Percentiles rank a stretch among this genome's conserved stretches.
These are phyloP conservation scores for Curvularia hawaiiensis DNA, from an alignment of 2,329 filamentous ascomycete species.

Conservation along the genomic window DNA sequence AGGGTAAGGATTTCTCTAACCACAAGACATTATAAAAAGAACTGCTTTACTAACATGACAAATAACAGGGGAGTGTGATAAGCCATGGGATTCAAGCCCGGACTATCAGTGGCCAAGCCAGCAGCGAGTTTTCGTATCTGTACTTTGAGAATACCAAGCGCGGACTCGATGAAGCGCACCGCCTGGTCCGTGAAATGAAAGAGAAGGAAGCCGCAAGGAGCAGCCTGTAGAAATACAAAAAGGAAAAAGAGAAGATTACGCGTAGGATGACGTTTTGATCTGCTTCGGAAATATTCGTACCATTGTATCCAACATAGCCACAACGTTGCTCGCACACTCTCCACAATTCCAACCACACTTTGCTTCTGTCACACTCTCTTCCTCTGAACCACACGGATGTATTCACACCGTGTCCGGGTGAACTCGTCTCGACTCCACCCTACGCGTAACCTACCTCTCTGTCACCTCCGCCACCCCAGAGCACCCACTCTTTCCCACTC, in stretches of 20 bases:
- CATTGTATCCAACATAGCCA: background rate
- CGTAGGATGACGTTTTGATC: background rate
- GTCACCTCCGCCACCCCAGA: background rate
- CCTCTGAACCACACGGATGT: background rate
- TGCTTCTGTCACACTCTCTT: background rate
- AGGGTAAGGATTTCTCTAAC: constrained; percentile 27
- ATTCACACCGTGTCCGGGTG: background rate
- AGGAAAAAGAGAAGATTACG: background rate
- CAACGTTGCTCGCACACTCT: background rate
- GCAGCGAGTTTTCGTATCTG: constrained; percentile 43
- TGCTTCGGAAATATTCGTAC: background rate
- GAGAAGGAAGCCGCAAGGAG: constrained; percentile 32
- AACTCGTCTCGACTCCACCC: background rate
- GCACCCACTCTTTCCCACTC: background rate
- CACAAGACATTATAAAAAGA: background rate
- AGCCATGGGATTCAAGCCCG: constrained; percentile 45
- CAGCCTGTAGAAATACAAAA: constrained; percentile 19
- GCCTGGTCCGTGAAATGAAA: constrained; percentile 35
- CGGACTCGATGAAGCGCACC: constrained; percentile 37
- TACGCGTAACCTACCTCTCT: background rate
- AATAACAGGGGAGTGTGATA: constrained; percentile 38
- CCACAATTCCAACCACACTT: background rate
- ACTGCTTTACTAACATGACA: background rate
- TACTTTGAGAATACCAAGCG: constrained; percentile 44
- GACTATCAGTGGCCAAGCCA: constrained; percentile 44